Evolutionary conservation across 805 yeast genomes (phyloP), one percentile per base, ranked within the genome.

Genomic region (Candida krabiensis): DNA sequence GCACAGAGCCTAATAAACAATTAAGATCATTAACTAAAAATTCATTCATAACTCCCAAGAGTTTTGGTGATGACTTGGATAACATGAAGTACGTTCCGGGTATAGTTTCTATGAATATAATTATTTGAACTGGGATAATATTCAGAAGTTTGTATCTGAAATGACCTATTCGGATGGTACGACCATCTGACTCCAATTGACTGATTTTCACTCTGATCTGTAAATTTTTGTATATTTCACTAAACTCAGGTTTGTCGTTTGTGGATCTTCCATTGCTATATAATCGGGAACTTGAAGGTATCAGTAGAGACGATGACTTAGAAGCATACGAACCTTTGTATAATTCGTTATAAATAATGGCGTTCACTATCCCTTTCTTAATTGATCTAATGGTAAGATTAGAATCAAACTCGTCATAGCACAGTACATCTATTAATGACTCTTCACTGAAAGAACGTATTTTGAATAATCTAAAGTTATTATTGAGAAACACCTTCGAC

Each of bases 401-500:
- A 8, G 47, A 40, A 24, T 43, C 43, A 14, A 45, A 28, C 16
- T 47, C 57, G 30, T 50, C 53, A 21, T 47, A 50, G 35, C 64
- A 60, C 6, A 59, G 29, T 3, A 37, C 36, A 15, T 55, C 57
- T 22, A 61, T 47, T 23, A 56, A 18, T 8, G 59, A 52, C 5
- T 39, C 46, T 4, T 41, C 37, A 21, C 17, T 11, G 9, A 46
- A 25, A 3, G 39, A 32, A 5, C 46, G 41, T 7, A 52, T 28
- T 22, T 37, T 43, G 39, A 49, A 43, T 17, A 48, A 19, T 28
- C 43, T 50, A 44, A 52, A 61, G 19, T 39, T 49, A 19, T 52
- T 51, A 26, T 55, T 49, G 9, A 61, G 34, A 27, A 61, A 52
- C 4, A 59, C 46, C 28, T 52, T 50, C 1, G 64, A 61, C 64